Percentiles rank a stretch among this genome's conserved stretches.
These are phyloP conservation scores for Teunomyces funiuensis DNA, from an alignment of 805 yeast genomes.

Conservation along the genomic window DNA sequence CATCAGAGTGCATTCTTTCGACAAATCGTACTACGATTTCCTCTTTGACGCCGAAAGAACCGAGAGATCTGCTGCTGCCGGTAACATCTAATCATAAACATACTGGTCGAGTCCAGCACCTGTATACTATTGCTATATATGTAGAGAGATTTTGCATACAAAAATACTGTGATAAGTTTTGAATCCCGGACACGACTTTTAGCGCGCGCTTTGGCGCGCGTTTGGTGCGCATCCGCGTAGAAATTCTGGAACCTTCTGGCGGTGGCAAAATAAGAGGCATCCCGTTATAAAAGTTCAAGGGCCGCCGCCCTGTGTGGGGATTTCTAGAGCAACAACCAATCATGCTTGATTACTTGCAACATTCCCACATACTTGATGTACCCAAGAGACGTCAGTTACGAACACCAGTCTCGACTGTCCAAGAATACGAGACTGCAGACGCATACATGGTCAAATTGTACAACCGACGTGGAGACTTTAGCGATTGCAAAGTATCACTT, in stretches of 20 bases:
- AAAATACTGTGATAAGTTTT: background rate
- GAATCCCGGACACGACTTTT: too few species aligned
- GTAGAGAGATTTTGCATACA: slow-evolving; percentile 3
- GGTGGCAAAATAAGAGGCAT: background rate
- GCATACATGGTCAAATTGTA: background rate
- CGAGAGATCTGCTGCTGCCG: slow-evolving; percentile 45
- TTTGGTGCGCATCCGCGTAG: background rate
- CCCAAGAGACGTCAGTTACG: background rate
- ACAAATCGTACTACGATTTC: slow-evolving; percentile 89
- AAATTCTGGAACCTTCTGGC: slow-evolving; percentile 4
- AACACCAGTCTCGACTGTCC: background rate
- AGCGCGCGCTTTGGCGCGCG: background rate
- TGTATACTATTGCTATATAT: slow-evolving; percentile 5
- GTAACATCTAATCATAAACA: slow-evolving; percentile 18
- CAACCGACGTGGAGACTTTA: background rate
- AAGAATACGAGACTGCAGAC: background rate
- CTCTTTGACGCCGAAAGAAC: slow-evolving; percentile 82
- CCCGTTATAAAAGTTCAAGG: background rate
- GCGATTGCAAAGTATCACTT: background rate
- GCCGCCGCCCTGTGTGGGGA: too few species aligned
- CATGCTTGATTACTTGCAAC: background rate
- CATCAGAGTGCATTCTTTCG: slow-evolving; percentile 91
- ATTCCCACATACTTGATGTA: too few species aligned
- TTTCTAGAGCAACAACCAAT: background rate
- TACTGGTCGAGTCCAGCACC: background rate